Base-by-base conservation (phyloP, 164 flowering plant species). In the Kingdonia uniflora region DNA sequence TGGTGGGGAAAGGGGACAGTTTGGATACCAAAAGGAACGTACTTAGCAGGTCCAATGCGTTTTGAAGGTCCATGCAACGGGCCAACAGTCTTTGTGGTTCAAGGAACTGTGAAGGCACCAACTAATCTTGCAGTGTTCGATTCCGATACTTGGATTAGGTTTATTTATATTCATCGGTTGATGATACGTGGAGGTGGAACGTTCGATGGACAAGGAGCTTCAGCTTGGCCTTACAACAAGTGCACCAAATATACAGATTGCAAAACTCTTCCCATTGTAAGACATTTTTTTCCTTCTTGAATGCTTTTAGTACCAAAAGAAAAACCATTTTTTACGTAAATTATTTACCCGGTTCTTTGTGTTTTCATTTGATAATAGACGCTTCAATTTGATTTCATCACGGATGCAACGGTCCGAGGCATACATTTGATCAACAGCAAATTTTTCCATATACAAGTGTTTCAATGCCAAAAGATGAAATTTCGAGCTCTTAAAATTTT, bases 11-110 rank as follows among this genome's bases (percentile, higher is more conserved):
- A 42, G 1, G 67, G 60, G 3, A 50, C 11, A n/a, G 50, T 79
- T 21, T 7, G 63, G 19, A 60, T 84, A 37, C 85, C 85, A 5
- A 55, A 62, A 55, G 83, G 79, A 12, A 64, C 55, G 14, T 84
- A 75, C 52, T 52, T 73, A 49, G 20, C 78, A 19, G 84, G 85
- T 1, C 87, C 83, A 1, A 19, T 81, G 19, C 43, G 52, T 50
- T 81, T 84, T 38, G 33, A 44, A 13, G 92, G 87, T 6, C 87
- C 92, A 4, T 81, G 92, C 68, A 52, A 69, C 25, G 78, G 24
- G 2, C 42, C 63, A 15, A 21, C 67, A n/a, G 25, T 74, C 51
- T 17, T 44, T 8, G 19, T 12, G 5, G 20, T 44, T 6, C 48
- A 44, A 19, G 48, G 48, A 8, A 16, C 22, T 2, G 2, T 44